These are phyloP conservation scores for Linnemannia exigua DNA, from an alignment of 192 early-diverging fungal species.

Conservation along the genomic window DNA sequence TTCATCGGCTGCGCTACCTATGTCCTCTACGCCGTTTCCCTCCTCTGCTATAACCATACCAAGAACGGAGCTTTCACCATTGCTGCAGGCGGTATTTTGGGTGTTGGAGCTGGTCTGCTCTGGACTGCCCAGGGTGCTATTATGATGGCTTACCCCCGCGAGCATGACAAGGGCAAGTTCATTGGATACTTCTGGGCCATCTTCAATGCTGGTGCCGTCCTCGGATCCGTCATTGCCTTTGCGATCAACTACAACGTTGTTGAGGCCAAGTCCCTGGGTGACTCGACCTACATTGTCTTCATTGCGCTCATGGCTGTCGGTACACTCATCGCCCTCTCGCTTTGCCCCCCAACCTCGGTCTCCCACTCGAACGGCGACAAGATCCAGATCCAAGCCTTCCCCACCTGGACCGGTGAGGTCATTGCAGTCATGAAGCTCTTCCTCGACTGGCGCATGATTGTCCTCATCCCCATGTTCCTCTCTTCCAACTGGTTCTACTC, in stretches of 20 bases:
- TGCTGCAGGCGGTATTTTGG: constrained; percentile 79
- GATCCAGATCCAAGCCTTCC: constrained; percentile 74
- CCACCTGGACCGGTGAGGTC: constrained; percentile 67
- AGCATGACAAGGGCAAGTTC: constrained; percentile 80
- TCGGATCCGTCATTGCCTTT: constrained; percentile 81
- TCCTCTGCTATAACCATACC: constrained; percentile 73
- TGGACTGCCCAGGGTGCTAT: constrained; percentile 83
- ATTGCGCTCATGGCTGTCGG: constrained; percentile 75
- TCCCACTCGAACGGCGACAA: constrained; percentile 74
- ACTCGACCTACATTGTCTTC: constrained; percentile 81
- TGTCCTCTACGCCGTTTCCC: constrained; percentile 82
- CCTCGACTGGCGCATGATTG: constrained; percentile 70
- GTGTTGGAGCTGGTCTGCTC: constrained; percentile 81
- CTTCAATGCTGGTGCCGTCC: constrained; percentile 81
- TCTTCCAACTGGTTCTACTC: constrained; percentile 85
- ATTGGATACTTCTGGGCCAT: constrained; percentile 89
- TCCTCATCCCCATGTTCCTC: constrained; percentile 74
- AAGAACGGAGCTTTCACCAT: constrained; percentile 69
- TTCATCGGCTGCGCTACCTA: constrained; percentile 75
- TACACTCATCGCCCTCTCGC: constrained; percentile 63
- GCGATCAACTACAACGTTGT: constrained; percentile 72
- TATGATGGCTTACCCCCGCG: constrained; percentile 85
- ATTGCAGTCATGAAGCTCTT: constrained; percentile 67
- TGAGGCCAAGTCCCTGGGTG: constrained; percentile 61
- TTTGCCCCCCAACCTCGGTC: constrained; percentile 68